phyloP scores from a whole-genome alignment of 208 protist species.

The Trypanosoma avium region DNA sequence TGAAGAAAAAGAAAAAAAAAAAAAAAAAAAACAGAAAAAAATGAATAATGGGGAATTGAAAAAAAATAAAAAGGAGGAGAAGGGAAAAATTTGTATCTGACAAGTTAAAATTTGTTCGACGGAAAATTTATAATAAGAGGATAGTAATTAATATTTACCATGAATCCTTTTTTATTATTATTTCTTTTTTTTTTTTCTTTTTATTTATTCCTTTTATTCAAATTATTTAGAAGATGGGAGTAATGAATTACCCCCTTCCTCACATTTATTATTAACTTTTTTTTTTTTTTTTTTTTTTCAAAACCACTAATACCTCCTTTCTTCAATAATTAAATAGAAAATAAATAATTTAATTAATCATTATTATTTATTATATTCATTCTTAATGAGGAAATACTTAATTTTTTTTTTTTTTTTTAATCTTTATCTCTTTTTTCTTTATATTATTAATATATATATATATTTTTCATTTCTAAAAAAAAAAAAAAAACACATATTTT shows the following conservation, averaged over 20 bases:
- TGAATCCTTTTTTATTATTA: conserved; percentile 5
- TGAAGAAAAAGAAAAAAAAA: not conserved
- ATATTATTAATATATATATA: not conserved
- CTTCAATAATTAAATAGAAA: too few relatives aligned
- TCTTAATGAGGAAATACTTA: too few relatives aligned
- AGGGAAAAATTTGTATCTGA: not conserved
- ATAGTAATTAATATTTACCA: not conserved
- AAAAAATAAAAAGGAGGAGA: not conserved
- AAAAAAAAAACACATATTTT: not conserved
- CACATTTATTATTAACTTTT: conserved; percentile 13
- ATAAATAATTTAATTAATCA: too few relatives aligned
- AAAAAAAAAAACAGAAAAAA: not conserved
- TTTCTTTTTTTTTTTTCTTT: conserved; percentile 8
- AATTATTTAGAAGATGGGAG: too few relatives aligned
- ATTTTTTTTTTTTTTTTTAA: too few relatives aligned
- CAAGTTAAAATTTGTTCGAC: conserved; percentile 15
- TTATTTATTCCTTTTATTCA: conserved; percentile 15
- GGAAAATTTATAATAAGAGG: not conserved
- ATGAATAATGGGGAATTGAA: not conserved
- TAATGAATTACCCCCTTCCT: not conserved
- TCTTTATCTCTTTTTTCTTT: not conserved
- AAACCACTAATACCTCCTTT: not conserved
- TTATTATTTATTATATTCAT: too few relatives aligned
- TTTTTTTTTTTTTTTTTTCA: not conserved
- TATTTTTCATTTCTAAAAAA: not conserved